phyloP scores from a whole-genome alignment of 2,329 filamentous ascomycete genomes.

The Phialophora expanda region DNA sequence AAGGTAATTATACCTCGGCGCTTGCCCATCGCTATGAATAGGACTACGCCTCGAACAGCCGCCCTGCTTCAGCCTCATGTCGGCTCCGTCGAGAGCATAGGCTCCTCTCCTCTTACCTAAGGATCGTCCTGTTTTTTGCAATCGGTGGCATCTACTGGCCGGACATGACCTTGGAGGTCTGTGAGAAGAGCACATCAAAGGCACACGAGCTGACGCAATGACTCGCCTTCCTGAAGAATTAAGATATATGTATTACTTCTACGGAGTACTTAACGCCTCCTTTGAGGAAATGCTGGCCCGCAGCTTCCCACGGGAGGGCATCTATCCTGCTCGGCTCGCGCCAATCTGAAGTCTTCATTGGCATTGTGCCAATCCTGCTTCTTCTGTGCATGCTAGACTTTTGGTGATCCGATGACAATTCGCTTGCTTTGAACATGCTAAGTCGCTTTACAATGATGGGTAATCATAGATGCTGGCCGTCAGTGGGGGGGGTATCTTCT shows the following conservation, averaged over 20 bases:
- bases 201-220: background rate
- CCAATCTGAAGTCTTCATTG: constrained; percentile 21
- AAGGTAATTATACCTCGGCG: constrained; percentile 17
- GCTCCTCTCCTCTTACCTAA: background rate
- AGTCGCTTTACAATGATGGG: constrained; percentile 17
- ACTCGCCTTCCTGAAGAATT: background rate
- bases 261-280: constrained; percentile 6
- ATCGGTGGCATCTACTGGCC: too few relatives aligned
- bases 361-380: constrained; percentile 9
- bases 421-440: constrained; percentile 7
- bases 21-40: constrained; percentile 16
- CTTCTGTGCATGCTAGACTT: constrained; percentile 7
- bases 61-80: constrained; percentile 16
- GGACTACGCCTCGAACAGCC: constrained; percentile 4
- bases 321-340: constrained; percentile 23
- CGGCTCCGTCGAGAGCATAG: background rate
- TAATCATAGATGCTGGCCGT: constrained; percentile 13
- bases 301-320: constrained; percentile 15
- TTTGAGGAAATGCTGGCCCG: constrained; percentile 13
- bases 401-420: constrained; percentile 14
- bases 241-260: constrained; percentile 22
- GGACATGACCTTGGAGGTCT: too few relatives aligned
- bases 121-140: too few relatives aligned
- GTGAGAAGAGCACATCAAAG: too few relatives aligned
- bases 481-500: constrained; percentile 23